Evolutionary conservation across 106 monocot species (phyloP).

Genomic region (Allium cepa): DNA sequence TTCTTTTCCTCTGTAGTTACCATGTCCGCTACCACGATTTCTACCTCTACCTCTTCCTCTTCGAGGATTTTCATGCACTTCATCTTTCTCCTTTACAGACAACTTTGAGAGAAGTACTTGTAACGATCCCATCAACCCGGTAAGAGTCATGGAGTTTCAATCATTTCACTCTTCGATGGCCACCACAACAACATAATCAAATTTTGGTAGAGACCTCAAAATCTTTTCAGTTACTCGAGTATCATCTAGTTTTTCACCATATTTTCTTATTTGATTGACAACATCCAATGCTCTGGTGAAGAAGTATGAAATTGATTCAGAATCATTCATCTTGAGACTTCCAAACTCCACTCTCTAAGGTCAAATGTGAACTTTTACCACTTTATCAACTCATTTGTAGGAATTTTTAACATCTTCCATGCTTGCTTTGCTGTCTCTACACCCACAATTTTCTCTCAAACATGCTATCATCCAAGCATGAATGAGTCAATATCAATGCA

Average conservation of each 20-base stretch:
- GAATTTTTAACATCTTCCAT: no score
- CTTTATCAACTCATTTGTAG: no score
- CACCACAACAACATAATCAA: neutral
- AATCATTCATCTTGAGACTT: neutral
- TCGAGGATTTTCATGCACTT: neutral
- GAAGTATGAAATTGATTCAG: constrained; percentile 2
- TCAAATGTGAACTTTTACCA: no score
- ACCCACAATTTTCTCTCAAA: no score
- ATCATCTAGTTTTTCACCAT: constrained; percentile 2
- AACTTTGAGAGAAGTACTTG: constrained; percentile 1
- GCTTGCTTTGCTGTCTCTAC: no score
- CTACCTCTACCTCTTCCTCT: neutral
- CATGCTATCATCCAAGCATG: no score
- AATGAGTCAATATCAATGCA: no score
- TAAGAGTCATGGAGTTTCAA: neutral
- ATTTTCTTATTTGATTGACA: constrained; percentile 7
- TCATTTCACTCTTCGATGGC: constrained; percentile 14
- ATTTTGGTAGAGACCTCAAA: neutral
- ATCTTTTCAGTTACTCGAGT: neutral
- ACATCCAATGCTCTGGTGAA: neutral
- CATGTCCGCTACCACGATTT: neutral
- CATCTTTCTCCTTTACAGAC: neutral
- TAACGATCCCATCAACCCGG: constrained; percentile 2
- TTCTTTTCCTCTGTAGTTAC: no score
- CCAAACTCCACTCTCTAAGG: constrained; percentile 4